These are phyloP conservation scores for Agastache rugosa DNA, from an alignment of 257 asterid species.

Conservation along the genomic window DNA sequence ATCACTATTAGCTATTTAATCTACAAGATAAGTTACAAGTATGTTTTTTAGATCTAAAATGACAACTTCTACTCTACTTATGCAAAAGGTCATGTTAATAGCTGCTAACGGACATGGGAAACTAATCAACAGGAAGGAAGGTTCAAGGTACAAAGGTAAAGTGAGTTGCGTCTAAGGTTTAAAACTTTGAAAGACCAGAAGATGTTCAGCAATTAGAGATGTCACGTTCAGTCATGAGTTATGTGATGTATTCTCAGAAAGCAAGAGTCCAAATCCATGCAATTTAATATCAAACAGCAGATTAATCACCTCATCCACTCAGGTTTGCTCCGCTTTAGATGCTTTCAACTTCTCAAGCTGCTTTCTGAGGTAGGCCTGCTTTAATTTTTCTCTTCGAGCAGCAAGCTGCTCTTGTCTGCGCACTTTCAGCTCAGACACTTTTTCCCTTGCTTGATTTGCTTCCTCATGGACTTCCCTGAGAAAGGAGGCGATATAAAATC, in stretches of 20 bases:
- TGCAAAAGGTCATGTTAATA: not conserved
- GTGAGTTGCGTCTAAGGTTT: not conserved
- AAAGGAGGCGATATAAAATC: slow-evolving; percentile 27
- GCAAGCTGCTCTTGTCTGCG: slow-evolving; percentile 89
- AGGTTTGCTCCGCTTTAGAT: slow-evolving; percentile 64
- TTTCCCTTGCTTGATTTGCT: slow-evolving; percentile 91
- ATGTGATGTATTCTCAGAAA: slow-evolving; percentile 1
- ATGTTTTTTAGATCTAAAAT: not conserved
- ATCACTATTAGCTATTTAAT: not conserved
- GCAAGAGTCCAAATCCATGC: not conserved
- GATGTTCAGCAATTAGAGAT: not conserved
- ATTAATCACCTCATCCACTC: slow-evolving; percentile 38
- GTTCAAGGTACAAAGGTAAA: not conserved
- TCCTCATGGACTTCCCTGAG: slow-evolving; percentile 97
- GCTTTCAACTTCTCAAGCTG: slow-evolving; percentile 90
- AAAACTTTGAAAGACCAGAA: not conserved
- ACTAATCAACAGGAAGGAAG: not conserved
- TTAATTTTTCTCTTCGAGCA: slow-evolving; percentile 82
- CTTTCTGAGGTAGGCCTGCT: slow-evolving; percentile 88
- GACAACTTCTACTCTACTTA: not conserved
- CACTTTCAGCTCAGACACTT: slow-evolving; percentile 75
- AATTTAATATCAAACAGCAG: not conserved
- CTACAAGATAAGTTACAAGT: not conserved
- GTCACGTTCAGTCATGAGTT: not conserved
- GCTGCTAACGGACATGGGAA: slow-evolving; percentile 1